Evolutionary conservation across 2,329 filamentous ascomycete species (phyloP).

Genomic region (Curvularia sp.): DNA sequence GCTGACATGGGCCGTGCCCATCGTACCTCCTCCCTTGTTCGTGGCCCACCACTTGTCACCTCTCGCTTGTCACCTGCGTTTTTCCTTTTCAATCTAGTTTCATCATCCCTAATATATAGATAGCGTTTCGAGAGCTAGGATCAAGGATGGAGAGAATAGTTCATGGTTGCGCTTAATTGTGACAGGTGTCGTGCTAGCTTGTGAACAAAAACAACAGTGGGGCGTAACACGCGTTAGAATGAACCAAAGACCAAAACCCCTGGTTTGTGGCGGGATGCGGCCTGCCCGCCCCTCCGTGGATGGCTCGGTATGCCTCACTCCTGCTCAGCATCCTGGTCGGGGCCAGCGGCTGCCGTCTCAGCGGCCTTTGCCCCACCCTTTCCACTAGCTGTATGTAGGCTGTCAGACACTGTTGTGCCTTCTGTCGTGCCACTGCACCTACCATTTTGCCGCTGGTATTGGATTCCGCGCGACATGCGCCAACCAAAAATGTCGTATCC

Average conservation of each 20-base stretch:
- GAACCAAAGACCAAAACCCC: background rate
- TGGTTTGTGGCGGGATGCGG: background rate
- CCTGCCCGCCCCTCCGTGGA: background rate
- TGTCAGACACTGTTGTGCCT: background rate
- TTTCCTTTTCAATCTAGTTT: background rate
- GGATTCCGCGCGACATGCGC: background rate
- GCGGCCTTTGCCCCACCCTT: background rate
- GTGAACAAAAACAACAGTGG: constrained; percentile 2
- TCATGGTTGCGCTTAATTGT: background rate
- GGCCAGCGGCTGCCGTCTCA: background rate
- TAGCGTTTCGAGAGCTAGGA: background rate
- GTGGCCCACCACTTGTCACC: background rate
- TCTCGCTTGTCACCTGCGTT: background rate
- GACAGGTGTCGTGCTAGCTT: background rate
- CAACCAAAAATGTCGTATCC: too few species aligned
- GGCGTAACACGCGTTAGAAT: background rate
- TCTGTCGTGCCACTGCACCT: background rate
- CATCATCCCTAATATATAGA: background rate
- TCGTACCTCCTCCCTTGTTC: background rate
- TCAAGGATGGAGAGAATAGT: background rate
- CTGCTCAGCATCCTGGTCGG: background rate
- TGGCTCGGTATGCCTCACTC: background rate
- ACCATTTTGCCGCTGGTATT: background rate
- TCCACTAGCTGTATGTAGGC: background rate
- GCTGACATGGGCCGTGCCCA: background rate